A percentile compares a stretch with the other conserved stretches of the same genome.
Evolutionary conservation across 1,284 basidiomycete species (phyloP).

Genomic region (Sphaerobolus stellatus): DNA sequence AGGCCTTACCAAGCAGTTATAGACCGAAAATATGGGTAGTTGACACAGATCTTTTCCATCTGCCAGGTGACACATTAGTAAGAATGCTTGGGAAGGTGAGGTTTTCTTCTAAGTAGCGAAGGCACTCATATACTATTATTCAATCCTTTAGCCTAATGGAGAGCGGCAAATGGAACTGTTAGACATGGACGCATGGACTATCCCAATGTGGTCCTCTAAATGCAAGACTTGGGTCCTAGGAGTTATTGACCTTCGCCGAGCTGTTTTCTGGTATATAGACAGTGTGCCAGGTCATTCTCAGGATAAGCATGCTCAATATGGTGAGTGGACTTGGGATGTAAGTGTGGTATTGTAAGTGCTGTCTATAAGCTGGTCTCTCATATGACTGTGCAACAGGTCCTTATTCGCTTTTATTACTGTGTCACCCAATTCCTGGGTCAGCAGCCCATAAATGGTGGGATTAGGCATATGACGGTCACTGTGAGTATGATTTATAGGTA

Average conservation of each 20-base stretch:
- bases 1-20: no score
- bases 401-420: no score
- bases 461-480: no score
- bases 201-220: not conserved
- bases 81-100: not conserved
- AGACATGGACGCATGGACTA: not conserved
- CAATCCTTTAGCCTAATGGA: not conserved
- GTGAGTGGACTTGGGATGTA: not conserved
- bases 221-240: not conserved
- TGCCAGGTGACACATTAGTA: not conserved
- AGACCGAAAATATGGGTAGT: not conserved
- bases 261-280: not conserved
- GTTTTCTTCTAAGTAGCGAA: not conserved
- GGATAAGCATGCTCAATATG: not conserved
- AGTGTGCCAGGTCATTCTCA: not conserved
- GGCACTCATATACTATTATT: not conserved
- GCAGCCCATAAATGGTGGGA: no score
- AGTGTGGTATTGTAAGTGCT: not conserved
- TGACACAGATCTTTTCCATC: not conserved
- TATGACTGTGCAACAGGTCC: no score
- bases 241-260: not conserved
- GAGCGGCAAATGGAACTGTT: not conserved
- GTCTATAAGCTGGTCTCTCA: no score
- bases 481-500: no score
- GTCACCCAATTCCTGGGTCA: no score